These are phyloP conservation scores for Populus davidiana DNA, from an alignment of 345 rosid species.

Conservation along the genomic window DNA sequence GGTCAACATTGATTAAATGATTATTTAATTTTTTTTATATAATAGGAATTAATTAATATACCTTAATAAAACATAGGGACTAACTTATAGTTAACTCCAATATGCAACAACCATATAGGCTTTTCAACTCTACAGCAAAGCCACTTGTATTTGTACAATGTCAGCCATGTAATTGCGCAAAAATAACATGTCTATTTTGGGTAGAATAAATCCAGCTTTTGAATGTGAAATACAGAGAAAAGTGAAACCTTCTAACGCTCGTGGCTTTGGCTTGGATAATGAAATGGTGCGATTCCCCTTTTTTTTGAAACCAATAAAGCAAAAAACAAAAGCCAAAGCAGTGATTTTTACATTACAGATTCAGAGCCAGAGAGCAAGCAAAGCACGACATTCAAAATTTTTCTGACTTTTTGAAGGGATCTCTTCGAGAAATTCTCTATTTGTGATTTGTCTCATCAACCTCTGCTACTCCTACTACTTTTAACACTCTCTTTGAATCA, in stretches of 20 bases:
- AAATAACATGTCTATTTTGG: too few species aligned
- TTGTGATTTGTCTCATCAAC: conserved; percentile 29
- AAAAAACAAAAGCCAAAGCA: conserved; percentile 23
- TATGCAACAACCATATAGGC: too few species aligned
- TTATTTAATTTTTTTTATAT: too few species aligned
- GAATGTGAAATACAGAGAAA: neutral
- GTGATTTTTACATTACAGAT: neutral
- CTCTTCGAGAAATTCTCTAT: conserved; percentile 27
- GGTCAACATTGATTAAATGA: too few species aligned
- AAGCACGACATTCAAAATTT: conserved; percentile 23
- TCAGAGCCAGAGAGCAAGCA: neutral
- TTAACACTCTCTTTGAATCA: conserved; percentile 6
- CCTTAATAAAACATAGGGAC: too few species aligned
- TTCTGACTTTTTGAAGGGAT: neutral
- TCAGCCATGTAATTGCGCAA: too few species aligned
- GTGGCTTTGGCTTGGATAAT: neutral
- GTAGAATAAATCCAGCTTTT: neutral
- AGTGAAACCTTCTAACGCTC: neutral
- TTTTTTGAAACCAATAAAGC: conserved; percentile 42
- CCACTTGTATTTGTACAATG: too few species aligned
- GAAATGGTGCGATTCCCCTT: conserved; percentile 19
- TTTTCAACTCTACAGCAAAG: too few species aligned
- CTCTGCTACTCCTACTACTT: neutral
- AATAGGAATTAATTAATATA: too few species aligned
- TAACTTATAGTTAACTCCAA: too few species aligned